A percentile compares a stretch with the other conserved stretches of the same genome.
Evolutionary conservation across 208 protist species (phyloP).

Genomic region (Trypanosoma brucei): DNA sequence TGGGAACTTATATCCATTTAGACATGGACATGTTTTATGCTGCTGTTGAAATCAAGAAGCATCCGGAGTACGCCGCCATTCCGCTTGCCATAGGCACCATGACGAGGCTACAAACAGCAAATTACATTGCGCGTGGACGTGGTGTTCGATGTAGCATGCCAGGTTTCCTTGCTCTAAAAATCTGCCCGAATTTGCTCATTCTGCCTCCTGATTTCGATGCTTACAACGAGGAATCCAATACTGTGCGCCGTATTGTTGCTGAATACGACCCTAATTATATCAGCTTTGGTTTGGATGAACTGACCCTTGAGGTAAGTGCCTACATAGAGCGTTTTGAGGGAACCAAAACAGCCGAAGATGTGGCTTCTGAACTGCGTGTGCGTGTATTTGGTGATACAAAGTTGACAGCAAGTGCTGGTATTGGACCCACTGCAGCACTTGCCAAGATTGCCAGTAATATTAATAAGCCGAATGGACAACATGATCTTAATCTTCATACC

Average conservation of each 20-base stretch:
- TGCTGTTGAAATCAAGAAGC: conserved; percentile 8
- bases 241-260: conserved; percentile 69
- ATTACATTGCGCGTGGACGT: conserved; percentile 94
- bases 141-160: conserved; percentile 96
- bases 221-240: conserved; percentile 66
- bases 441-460: conserved; percentile 92
- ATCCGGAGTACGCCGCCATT: no score
- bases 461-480: conserved; percentile 94
- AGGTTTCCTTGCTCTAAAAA: conserved; percentile 89
- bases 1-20: no score
- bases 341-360: conserved; percentile 39
- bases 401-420: conserved; percentile 84
- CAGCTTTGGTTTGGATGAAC: no score
- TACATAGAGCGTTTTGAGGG: conserved; percentile 50
- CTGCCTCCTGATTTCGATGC: conserved; percentile 73
- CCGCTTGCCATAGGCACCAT: conserved; percentile 63
- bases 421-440: conserved; percentile 77
- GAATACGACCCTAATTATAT: conserved; percentile 84
- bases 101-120: conserved; percentile 93
- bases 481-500: conserved; percentile 69
- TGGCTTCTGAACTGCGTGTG: conserved; percentile 70
- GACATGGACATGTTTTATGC: no score
- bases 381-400: conserved; percentile 70
- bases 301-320: conserved; percentile 27
- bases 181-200: conserved; percentile 89